These are phyloP conservation scores for Rhizopogon vulgaris DNA, from an alignment of 768 basidiomycete genomes.

Conservation along the genomic window DNA sequence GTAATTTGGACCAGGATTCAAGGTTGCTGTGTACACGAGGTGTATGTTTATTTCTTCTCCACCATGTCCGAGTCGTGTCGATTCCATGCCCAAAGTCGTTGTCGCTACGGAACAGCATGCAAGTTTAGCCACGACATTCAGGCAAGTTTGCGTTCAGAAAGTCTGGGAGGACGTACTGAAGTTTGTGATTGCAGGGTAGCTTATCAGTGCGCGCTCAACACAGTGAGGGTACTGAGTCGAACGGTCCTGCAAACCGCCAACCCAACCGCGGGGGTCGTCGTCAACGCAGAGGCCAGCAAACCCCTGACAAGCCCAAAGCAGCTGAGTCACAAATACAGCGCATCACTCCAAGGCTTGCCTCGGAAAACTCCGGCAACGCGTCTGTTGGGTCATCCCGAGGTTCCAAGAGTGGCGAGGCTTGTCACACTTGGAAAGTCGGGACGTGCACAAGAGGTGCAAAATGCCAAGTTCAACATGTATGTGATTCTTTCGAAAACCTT, in stretches of 20 bases:
- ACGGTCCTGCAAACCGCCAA: too few relatives aligned
- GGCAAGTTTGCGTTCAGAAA: background rate
- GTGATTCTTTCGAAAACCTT: background rate
- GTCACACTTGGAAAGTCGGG: constrained; percentile 32
- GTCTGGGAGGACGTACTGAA: background rate
- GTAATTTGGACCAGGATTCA: background rate
- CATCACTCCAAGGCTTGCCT: background rate
- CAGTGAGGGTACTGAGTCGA: background rate
- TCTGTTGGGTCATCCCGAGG: constrained; percentile 7
- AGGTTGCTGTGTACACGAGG: background rate
- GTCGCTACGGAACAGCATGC: constrained; percentile 23
- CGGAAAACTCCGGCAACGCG: background rate
- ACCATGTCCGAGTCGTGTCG: constrained; percentile 12
- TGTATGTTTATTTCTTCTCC: background rate
- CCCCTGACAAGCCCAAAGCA: background rate
- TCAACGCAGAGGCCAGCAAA: background rate
- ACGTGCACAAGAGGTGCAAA: constrained; percentile 29
- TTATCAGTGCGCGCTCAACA: background rate
- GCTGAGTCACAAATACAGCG: background rate
- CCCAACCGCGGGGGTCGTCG: background rate
- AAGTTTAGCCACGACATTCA: constrained; percentile 18
- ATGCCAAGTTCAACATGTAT: constrained; percentile 33
- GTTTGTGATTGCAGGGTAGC: constrained; percentile 1
- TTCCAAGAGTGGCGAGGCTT: constrained; percentile 16
- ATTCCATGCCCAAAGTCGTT: constrained; percentile 15